These are phyloP conservation scores for Debaryomyces sp. DNA, from an alignment of 1,139 yeast species.

Conservation along the genomic window DNA sequence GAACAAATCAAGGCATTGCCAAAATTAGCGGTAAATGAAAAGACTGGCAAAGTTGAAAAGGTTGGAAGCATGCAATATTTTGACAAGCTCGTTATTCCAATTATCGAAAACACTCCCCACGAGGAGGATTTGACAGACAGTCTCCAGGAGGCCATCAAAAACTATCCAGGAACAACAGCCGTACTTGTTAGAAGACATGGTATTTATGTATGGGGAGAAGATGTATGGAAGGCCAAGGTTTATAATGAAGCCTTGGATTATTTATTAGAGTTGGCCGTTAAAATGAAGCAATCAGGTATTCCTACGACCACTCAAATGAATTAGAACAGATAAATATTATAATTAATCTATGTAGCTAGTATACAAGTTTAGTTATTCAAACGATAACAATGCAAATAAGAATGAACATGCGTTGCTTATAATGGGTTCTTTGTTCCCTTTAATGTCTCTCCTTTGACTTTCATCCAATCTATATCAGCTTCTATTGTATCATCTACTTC, in stretches of 20 bases:
- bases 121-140: conserved; percentile 83
- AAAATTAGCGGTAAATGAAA: conserved; percentile 30
- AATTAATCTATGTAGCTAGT: neutral
- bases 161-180: conserved; percentile 80
- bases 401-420: conserved; percentile 13
- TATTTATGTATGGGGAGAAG: conserved; percentile 93
- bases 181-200: conserved; percentile 93
- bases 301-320: conserved; percentile 40
- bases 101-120: conserved; percentile 85
- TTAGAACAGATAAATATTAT: conserved; percentile 3
- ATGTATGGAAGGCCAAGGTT: conserved; percentile 89
- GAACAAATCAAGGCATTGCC: conserved; percentile 96
- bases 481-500: conserved; percentile 60
- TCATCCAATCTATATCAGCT: conserved; percentile 57
- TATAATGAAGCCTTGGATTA: conserved; percentile 94
- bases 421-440: conserved; percentile 49
- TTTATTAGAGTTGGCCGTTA: conserved; percentile 79
- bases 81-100: conserved; percentile 82
- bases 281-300: conserved; percentile 68
- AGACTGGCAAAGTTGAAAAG: conserved; percentile 53
- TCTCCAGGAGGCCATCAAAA: conserved; percentile 60
- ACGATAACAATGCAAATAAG: neutral
- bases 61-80: conserved; percentile 69
- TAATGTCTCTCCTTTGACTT: conserved; percentile 41
- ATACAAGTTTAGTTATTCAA: conserved; percentile 4